Evolutionary conservation across 2,329 filamentous ascomycete species (phyloP), one percentile per base, ranked within the genome.

Genomic region (Fusarium bactridioides): DNA sequence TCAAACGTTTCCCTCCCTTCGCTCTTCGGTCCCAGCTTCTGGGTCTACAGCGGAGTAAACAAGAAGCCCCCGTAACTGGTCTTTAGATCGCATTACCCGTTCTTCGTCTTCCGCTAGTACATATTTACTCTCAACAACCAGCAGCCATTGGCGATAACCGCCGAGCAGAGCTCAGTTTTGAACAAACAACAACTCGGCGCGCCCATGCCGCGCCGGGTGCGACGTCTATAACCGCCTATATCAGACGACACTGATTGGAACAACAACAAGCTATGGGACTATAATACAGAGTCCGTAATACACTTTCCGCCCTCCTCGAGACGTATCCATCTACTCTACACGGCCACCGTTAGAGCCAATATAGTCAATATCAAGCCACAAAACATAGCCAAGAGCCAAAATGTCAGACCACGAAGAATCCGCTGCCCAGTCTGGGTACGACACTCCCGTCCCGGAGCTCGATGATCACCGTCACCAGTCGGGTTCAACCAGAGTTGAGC

Each of bases 31-130:
- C 95, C 94, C 85, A 91, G 91, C 83, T 91, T 91, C 88, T 94
- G 94, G 94, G 94, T 97, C 91, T 95, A 95, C 84, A 91, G 91
- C 88, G 95, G 95, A 92, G 93, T 94, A 87, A 94, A 96, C 88
- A 96, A 94, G 88, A 95, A 97, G 86, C 95, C 96, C 83, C 95
- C 95, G 88, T 98, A 98, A 98, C 86, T 95, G 76, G 75, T 51
- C 64, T 66, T 67, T 56, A 59, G 57, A 69, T 64, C 38, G n/a
- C 47, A 58, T 59, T 48, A 54, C 23, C 37, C 60, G 31, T 61
- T 61, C 16, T 45, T 53, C 61, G 50, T 61, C 51, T 61, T 50
- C 31, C 44, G 54, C 50, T 61, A 38, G 45, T 57, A 56, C 27
- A 64, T 43, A 60, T 51, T 56, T 58, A 57, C 44, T 51, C 60